Conservation (phyloP, 2,329 filamentous ascomycete genomes). For the Diaporthe eres region DNA sequence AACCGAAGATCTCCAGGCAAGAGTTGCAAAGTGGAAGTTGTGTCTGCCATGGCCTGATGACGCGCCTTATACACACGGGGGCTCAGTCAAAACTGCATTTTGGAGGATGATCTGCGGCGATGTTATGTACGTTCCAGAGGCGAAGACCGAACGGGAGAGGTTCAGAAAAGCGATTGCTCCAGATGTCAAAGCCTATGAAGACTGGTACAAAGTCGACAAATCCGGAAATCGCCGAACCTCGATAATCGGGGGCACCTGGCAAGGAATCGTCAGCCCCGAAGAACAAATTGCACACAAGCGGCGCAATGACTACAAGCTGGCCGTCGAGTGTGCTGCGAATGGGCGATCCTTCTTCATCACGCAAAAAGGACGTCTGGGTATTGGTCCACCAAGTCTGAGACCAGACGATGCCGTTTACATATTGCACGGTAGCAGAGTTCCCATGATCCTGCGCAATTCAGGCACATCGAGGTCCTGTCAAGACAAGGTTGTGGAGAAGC, state of each 20-base stretch:
- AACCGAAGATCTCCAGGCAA: not conserved
- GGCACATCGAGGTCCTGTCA: not conserved
- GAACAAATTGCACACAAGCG: not conserved
- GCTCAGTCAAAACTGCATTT: not conserved
- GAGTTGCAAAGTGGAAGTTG: not conserved
- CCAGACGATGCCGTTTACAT: constrained; percentile 5
- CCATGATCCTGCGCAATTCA: not conserved
- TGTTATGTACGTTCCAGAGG: not conserved
- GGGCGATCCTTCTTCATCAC: constrained; percentile 15
- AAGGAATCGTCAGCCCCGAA: not conserved
- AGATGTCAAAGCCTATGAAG: not conserved
- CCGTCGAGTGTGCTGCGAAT: constrained; percentile 3
- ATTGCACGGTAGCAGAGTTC: constrained; percentile 9
- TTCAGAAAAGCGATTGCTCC: not conserved
- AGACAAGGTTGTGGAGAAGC: not conserved
- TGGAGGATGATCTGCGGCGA: constrained; percentile 16
- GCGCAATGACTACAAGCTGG: constrained; percentile 9
- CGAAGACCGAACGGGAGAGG: not conserved
- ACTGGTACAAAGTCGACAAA: not conserved
- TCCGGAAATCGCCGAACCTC: not conserved
- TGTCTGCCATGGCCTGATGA: not conserved
- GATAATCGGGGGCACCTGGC: constrained; percentile 13
- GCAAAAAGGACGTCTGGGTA: not conserved
- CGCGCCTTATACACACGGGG: not conserved
- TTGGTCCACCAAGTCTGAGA: not conserved